A percentile compares a stretch with the other conserved stretches of the same genome.
Evolutionary conservation across 2,329 filamentous ascomycete genomes (phyloP).

Genomic region (Achaetomium macrosporum): DNA sequence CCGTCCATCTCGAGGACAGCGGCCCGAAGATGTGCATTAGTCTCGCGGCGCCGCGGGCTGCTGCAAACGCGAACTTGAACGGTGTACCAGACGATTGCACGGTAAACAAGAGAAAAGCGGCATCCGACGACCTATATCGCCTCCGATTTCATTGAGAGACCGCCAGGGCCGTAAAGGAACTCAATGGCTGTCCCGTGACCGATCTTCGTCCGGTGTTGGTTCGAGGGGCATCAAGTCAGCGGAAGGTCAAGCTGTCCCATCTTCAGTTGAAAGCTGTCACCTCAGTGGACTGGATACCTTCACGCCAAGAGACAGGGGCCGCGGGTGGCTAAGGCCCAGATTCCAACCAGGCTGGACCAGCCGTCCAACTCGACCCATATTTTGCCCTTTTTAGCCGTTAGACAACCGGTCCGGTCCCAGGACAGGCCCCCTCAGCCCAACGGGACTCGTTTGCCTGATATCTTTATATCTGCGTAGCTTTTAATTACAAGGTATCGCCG

Average conservation of each 20-base stretch:
- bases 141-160: slow-evolving; percentile 14
- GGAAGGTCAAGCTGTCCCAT: background rate
- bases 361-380: too few species aligned
- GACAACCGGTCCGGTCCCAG: too few species aligned
- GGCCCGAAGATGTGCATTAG: slow-evolving; percentile 46
- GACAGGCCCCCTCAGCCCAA: background rate
- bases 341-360: too few species aligned
- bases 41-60: slow-evolving; percentile 1
- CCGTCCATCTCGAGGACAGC: slow-evolving; percentile 58
- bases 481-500: too few species aligned
- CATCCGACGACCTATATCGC: slow-evolving; percentile 8
- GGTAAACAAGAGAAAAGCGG: background rate
- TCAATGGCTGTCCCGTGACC: slow-evolving; percentile 8
- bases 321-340: too few species aligned
- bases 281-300: slow-evolving; percentile 15
- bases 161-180: slow-evolving; percentile 12
- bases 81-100: too few species aligned
- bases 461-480: too few species aligned
- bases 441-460: background rate
- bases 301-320: too few species aligned
- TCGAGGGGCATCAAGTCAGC: background rate
- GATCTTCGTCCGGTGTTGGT: background rate
- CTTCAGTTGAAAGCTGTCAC: slow-evolving; percentile 4
- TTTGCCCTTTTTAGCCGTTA: too few species aligned
- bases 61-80: background rate